Conservation (phyloP, 75 land plant genomes). For the Pinus albicaulis region DNA sequence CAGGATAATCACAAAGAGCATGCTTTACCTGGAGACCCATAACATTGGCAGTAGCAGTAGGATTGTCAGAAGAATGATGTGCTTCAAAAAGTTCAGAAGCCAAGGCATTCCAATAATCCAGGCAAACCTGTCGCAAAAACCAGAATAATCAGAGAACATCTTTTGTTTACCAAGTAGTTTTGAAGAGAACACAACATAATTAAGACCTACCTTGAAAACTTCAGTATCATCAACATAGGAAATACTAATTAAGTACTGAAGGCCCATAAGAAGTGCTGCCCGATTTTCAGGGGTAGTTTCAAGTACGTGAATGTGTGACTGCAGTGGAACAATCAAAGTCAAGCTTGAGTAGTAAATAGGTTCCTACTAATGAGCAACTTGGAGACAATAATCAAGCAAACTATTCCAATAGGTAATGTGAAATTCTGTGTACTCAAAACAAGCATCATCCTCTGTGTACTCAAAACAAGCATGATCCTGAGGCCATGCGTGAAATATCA, state of each 20-base stretch:
- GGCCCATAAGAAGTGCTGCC: slow-evolving; percentile 71
- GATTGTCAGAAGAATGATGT: slow-evolving; percentile 72
- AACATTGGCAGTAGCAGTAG: slow-evolving; percentile 56
- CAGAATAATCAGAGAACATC: not conserved
- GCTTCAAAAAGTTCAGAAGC: slow-evolving; percentile 87
- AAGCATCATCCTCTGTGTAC: no score
- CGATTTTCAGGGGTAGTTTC: slow-evolving; percentile 80
- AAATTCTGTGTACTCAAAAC: no score
- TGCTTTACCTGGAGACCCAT: slow-evolving; percentile 84
- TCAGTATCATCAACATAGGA: slow-evolving; percentile 99
- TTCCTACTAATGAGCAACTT: not conserved
- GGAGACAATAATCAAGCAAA: not conserved
- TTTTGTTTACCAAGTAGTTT: not conserved
- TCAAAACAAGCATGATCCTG: no score
- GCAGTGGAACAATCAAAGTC: slow-evolving; percentile 14
- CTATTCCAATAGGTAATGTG: not conserved
- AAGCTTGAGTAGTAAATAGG: not conserved
- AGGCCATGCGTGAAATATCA: no score
- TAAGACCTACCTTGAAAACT: slow-evolving; percentile 81
- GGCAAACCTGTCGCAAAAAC: slow-evolving; percentile 67
- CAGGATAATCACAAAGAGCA: not conserved
- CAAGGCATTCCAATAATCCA: slow-evolving; percentile 97
- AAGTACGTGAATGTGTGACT: slow-evolving; percentile 88
- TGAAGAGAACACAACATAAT: not conserved
- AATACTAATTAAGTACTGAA: slow-evolving; percentile 87